Conservation (phyloP, 2,329 filamentous ascomycete genomes). For the Hypoxylon sp. region DNA sequence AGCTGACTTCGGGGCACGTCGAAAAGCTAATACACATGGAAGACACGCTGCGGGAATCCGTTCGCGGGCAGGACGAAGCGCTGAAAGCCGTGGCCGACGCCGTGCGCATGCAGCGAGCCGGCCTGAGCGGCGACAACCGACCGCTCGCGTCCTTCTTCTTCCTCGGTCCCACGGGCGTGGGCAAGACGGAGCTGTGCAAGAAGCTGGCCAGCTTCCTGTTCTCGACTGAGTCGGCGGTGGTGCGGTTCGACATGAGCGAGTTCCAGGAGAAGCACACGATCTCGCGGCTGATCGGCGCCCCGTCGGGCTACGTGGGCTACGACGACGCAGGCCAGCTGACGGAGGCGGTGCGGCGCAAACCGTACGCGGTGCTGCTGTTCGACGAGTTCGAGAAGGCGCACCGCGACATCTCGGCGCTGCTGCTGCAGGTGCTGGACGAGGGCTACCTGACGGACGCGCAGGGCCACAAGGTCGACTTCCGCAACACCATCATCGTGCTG, state of each 20-base stretch:
- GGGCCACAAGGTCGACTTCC: slow-evolving; percentile 95
- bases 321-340: slow-evolving; percentile 96
- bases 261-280: slow-evolving; percentile 98
- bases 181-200: slow-evolving; percentile 97
- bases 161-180: slow-evolving; percentile 93
- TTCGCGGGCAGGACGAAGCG: slow-evolving; percentile 94
- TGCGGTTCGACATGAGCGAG: slow-evolving; percentile 97
- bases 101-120: slow-evolving; percentile 91
- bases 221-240: slow-evolving; percentile 87
- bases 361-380: slow-evolving; percentile 92
- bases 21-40: slow-evolving; percentile 98
- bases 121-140: slow-evolving; percentile 88
- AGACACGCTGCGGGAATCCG: slow-evolving; percentile 80
- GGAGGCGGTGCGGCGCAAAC: slow-evolving; percentile 92
- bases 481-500: slow-evolving; percentile 94
- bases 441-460: slow-evolving; percentile 95
- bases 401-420: slow-evolving; percentile 87
- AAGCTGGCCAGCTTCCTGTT: slow-evolving; percentile 94
- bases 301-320: slow-evolving; percentile 94
- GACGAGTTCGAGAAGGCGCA: slow-evolving; percentile 99
- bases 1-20: slow-evolving; percentile 90
- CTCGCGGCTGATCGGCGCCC: slow-evolving; percentile 88
- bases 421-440: slow-evolving; percentile 94
- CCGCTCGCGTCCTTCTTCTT: slow-evolving; percentile 97
- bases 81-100: slow-evolving; percentile 90